A percentile compares a stretch with the other conserved stretches of the same genome.
Conservation (phyloP, 768 basidiomycete genomes). For the Podaxis pistillaris region DNA sequence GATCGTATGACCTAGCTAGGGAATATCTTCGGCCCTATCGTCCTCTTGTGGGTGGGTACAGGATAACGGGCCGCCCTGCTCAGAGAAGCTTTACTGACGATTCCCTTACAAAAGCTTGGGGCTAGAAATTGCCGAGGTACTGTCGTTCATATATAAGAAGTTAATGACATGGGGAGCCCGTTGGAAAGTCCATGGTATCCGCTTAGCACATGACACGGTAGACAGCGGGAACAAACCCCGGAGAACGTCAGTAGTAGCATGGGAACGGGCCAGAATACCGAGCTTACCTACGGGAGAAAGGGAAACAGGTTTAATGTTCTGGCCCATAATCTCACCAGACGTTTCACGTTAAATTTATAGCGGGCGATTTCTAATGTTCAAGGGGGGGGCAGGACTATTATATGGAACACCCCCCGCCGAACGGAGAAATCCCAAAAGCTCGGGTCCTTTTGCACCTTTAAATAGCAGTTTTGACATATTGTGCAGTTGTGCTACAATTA, state of each 20-base stretch:
- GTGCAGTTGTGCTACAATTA: not conserved
- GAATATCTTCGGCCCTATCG: not conserved
- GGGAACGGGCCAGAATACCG: not conserved
- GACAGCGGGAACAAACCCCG: not conserved
- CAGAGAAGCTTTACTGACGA: not conserved
- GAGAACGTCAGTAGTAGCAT: not conserved
- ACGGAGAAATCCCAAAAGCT: conserved; percentile 3
- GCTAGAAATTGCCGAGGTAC: conserved; percentile 6
- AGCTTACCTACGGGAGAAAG: not conserved
- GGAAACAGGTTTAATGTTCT: too few species aligned
- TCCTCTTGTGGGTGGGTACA: not conserved
- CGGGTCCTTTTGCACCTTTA: conserved; percentile 1
- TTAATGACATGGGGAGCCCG: not conserved
- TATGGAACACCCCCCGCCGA: not conserved
- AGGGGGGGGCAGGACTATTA: not conserved
- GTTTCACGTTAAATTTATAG: too few species aligned
- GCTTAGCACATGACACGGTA: not conserved
- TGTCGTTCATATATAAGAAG: not conserved
- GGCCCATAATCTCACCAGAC: too few species aligned
- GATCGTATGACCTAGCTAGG: not conserved
- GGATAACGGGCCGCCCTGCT: not conserved
- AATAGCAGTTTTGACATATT: not conserved
- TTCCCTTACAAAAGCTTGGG: not conserved
- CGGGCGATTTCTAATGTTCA: not conserved
- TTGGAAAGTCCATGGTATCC: not conserved